Evolutionary conservation across 2,329 filamentous ascomycete genomes (phyloP), one percentile per base, ranked within the genome.

Genomic region (Colletotrichum abscissum): DNA sequence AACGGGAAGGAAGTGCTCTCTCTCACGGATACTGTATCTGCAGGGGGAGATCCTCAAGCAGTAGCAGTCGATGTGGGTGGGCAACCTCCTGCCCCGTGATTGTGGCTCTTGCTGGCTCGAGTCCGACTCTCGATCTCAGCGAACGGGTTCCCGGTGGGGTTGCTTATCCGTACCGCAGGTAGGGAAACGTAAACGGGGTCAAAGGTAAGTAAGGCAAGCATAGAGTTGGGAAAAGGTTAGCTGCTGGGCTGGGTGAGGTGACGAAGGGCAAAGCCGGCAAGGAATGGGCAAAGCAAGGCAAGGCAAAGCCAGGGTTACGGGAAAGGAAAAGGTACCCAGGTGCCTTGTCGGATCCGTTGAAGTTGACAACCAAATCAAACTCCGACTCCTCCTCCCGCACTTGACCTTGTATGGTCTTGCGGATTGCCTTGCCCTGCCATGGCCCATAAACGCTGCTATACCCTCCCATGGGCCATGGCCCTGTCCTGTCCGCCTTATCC

Each of bases 311-410:
- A 30, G 22, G 33, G 30, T 46, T 56, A 52, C 52, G n/a, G 49
- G 30, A 55, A 58, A 55, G 68, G 63, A 56, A 71, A 67, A 71
- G 30, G 68, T 67, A 67, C 68, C 68, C 68, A 71, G 56, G 24
- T 67, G 68, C 68, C 63, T 65, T 60, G 63, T 49, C 56, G 63
- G 35, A 19, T 65, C 30, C 30, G 49, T 55, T 54, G 46, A 52
- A 63, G 28, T 54, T 19, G 26, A 24, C 42, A 49, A 26, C 68
- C 63, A 55, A 46, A 46, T 46, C 24, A 56, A 54, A 28, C 54
- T 33, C 24, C 55, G 24, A 54, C 63, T 70, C 30, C 55, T 67
- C 63, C 38, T 67, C 63, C 63, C 49, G 55, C 56, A 55, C 68
- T 67, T 59, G 52, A 68, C 58, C 49, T 38, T 35, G 58, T 11